These are phyloP conservation scores for Kodamaea anthophila DNA, from an alignment of 1,139 yeast species.

Conservation along the genomic window DNA sequence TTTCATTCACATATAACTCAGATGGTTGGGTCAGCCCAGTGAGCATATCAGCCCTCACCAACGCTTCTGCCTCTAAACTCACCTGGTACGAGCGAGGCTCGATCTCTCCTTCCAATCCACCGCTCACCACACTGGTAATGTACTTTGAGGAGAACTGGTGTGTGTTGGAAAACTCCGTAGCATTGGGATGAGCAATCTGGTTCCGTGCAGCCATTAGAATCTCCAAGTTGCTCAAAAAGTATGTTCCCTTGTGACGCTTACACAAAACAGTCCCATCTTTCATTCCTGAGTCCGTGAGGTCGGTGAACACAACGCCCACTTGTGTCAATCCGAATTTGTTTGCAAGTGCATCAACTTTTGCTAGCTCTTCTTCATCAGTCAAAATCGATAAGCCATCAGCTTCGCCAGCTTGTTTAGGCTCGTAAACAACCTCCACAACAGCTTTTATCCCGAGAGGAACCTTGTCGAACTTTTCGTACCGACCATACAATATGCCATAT, in stretches of 20 bases:
- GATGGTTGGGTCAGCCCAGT: constrained; percentile 90
- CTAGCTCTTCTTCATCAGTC: constrained; percentile 47
- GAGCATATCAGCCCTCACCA: constrained; percentile 80
- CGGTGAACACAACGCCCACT: constrained; percentile 86
- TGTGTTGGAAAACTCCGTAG: constrained; percentile 57
- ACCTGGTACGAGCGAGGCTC: constrained; percentile 92
- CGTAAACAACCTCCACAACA: constrained; percentile 87
- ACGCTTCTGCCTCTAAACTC: constrained; percentile 78
- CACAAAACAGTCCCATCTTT: constrained; percentile 87
- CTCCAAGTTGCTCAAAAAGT: constrained; percentile 82
- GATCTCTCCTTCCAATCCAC: constrained; percentile 79
- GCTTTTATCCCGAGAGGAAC: constrained; percentile 94
- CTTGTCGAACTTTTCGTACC: constrained; percentile 67
- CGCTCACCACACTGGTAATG: constrained; percentile 88
- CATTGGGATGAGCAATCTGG: constrained; percentile 64
- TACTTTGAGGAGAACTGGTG: constrained; percentile 80
- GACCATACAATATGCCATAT: constrained; percentile 79
- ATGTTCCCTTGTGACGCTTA: constrained; percentile 88
- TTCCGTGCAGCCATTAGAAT: constrained; percentile 77
- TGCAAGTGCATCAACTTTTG: constrained; percentile 51
- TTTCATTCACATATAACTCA: constrained; percentile 72
- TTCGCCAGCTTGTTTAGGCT: constrained; percentile 85
- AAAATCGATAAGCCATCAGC: constrained; percentile 74
- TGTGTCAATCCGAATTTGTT: constrained; percentile 55
- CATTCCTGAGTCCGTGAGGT: constrained; percentile 78